Percentiles rank a stretch among this genome's conserved stretches.
phyloP scores from a whole-genome alignment of 176 grass and related monocot genomes.

The Rhynchospora breviuscula region DNA sequence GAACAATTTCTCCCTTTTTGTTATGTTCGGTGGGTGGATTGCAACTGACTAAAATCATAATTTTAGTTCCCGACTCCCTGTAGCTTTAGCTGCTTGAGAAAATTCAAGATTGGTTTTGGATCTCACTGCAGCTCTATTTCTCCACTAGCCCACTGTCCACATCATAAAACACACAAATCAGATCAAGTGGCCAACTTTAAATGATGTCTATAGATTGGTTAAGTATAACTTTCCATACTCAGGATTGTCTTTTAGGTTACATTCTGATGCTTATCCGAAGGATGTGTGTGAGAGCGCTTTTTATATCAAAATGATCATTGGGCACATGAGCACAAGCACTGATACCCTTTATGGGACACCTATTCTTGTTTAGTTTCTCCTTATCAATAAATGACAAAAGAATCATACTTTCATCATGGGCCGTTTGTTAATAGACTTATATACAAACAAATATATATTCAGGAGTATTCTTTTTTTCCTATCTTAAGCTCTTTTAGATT shows the following conservation, averaged over 20 bases:
- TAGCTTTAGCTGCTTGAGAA: neutral
- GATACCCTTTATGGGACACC: neutral
- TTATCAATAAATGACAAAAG: neutral
- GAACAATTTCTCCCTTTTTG: neutral
- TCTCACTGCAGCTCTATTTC: neutral
- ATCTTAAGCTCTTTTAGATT: neutral
- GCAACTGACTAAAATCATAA: neutral
- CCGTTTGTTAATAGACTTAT: neutral
- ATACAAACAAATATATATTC: constrained; percentile 1
- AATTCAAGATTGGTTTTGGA: neutral
- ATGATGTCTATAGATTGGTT: neutral
- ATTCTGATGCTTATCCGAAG: neutral
- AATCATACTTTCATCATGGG: neutral
- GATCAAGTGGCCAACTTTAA: neutral
- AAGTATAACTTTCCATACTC: neutral
- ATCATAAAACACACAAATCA: neutral
- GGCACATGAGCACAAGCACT: neutral
- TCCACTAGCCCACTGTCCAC: neutral
- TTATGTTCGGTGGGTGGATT: neutral
- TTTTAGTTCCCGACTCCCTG: neutral
- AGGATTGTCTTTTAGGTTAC: neutral
- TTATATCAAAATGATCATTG: neutral
- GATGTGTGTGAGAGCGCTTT: neutral
- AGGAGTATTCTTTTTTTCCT: neutral
- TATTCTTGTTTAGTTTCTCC: neutral